A percentile compares a stretch with the other conserved stretches of the same genome.
Conservation (phyloP, 2,329 filamentous ascomycete species). For the Phaeosphaeria sp. region DNA sequence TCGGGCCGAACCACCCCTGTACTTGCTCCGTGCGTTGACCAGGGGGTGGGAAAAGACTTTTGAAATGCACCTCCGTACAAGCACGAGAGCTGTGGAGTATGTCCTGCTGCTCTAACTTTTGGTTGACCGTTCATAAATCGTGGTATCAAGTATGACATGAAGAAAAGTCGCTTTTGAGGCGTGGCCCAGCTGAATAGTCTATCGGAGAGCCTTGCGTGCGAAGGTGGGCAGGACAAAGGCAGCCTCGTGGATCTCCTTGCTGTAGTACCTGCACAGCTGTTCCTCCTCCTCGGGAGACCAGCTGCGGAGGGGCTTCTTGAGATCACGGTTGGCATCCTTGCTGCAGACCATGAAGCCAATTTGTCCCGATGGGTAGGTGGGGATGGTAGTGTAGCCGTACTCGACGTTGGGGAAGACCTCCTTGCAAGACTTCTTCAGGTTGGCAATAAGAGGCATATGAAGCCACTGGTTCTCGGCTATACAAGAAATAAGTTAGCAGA, state of each 20-base stretch:
- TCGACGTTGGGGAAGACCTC: constrained; percentile 96
- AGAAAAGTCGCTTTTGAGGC: constrained; percentile 10
- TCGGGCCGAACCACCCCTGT: too few species aligned
- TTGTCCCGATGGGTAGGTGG: constrained; percentile 97
- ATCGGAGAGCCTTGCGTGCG: constrained; percentile 74
- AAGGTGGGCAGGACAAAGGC: constrained; percentile 94
- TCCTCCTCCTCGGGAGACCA: constrained; percentile 90
- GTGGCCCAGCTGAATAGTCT: constrained; percentile 15
- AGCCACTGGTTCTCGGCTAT: constrained; percentile 99
- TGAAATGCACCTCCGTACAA: too few species aligned
- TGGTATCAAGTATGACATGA: constrained; percentile 41
- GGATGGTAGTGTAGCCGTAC: constrained; percentile 99
- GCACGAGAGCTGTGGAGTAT: neutral
- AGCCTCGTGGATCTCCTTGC: constrained; percentile 93
- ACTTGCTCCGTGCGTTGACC: too few species aligned
- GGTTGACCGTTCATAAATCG: constrained; percentile 28
- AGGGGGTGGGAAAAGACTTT: too few species aligned
- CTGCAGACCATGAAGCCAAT: constrained; percentile 99
- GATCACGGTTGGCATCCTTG: constrained; percentile 86
- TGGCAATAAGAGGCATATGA: constrained; percentile 88
- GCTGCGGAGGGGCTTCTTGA: constrained; percentile 82
- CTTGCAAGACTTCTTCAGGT: constrained; percentile 96
- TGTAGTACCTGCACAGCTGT: constrained; percentile 95
- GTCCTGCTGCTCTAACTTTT: constrained; percentile 25
- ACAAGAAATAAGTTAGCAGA: constrained; percentile 33